Evolutionary conservation across 139 green algal species (phyloP), one percentile per base, ranked within the genome.

Genomic region (Chlamydomonas sp.): DNA sequence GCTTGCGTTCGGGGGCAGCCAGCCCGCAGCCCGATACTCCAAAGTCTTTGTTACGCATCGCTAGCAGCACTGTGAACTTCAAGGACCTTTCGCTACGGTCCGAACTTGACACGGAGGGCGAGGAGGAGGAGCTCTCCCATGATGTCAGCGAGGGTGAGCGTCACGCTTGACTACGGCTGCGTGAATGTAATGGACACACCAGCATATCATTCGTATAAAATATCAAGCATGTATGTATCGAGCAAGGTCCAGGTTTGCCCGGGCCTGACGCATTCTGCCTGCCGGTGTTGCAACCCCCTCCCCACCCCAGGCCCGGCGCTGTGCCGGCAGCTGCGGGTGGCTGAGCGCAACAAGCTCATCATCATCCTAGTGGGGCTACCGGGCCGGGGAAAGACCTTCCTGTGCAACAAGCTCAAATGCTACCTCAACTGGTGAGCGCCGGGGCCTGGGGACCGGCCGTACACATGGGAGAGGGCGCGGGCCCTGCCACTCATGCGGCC

Each of bases 301-400:
- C 4, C n/a, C 77, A 60, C 63, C 66, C 15, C 82, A 12, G 71
- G 79, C 10, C 85, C 85, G 58, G 89, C 83, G 79, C 88, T 89
- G 16, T 15, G 69, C 18, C 72, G 73, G 60, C 17, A 63, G n/a
- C 72, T 20, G 5, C 77, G 59, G 61, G 63, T 57, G 5, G 63
- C 73, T 8, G 12, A 74, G n/a, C 83, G 73, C 62, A 80, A 63
- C 58, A 82, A 97, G 92, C 92, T 97, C 79, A 95, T 98, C 83
- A 96, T 98, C 89, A 96, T 98, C 62, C 93, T 98, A 90, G 96
- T 98, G 59, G 97, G 97, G 0, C 94, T 99, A 59, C 97, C 97
- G 0, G 97, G 94, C 0, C 89, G 97, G 4, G 97, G 97, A 74
- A 99, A 98, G 89, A 98, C 96, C 6, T 98, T 98, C 91, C 89